Conservation (phyloP, 2,329 filamentous ascomycete genomes). For the Huntiella moniliformis region DNA sequence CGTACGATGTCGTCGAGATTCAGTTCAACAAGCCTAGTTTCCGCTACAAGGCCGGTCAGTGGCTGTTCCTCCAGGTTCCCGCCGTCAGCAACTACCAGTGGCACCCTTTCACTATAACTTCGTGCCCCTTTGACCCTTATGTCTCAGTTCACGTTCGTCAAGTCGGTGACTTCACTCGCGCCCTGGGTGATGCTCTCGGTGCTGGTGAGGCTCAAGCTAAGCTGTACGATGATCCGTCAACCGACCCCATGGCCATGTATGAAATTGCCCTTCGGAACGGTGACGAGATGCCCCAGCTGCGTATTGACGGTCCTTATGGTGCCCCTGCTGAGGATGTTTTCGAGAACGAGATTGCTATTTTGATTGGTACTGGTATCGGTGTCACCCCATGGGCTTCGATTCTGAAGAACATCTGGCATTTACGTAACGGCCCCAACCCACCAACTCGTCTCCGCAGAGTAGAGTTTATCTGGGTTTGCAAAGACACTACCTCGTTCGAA, state of each 20-base stretch:
- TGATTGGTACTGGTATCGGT: conserved; percentile 60
- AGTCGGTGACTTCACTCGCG: conserved; percentile 71
- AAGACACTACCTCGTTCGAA: conserved; percentile 72
- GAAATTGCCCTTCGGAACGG: conserved; percentile 73
- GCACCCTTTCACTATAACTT: conserved; percentile 90
- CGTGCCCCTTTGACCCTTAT: conserved; percentile 75
- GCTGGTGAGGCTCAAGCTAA: conserved; percentile 62
- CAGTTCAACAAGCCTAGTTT: conserved; percentile 79
- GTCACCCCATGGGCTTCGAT: conserved; percentile 62
- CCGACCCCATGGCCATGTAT: conserved; percentile 79
- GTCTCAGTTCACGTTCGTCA: conserved; percentile 74
- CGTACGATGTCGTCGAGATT: conserved; percentile 82
- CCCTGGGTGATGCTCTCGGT: conserved; percentile 63
- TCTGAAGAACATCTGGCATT: conserved; percentile 81
- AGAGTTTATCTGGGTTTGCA: conserved; percentile 89
- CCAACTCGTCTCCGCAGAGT: conserved; percentile 65
- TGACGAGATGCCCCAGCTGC: conserved; percentile 61
- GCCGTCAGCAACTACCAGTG: conserved; percentile 64
- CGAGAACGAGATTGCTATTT: conserved; percentile 60
- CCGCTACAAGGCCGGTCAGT: conserved; percentile 84
- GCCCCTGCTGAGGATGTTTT: conserved; percentile 89
- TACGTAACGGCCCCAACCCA: conserved; percentile 61
- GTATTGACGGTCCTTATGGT: conserved; percentile 75
- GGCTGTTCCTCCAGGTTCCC: conserved; percentile 75
- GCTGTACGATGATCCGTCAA: conserved; percentile 46